Evolutionary conservation across 768 basidiomycete species (phyloP).

Genomic region (Steccherinum ochraceum): DNA sequence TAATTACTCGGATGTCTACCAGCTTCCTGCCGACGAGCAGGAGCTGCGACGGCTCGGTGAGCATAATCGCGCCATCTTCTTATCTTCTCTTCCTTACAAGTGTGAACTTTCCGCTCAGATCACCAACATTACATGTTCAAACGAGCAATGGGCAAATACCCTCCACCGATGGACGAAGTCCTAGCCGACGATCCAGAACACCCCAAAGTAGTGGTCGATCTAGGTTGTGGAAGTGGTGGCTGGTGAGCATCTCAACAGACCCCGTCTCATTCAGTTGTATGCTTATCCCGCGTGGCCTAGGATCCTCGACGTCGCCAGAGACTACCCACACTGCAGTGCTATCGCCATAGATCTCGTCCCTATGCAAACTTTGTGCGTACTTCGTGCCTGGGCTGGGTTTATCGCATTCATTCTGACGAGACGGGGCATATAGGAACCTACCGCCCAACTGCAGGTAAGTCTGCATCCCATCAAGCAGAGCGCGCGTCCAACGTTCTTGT

Average conservation of each 20-base stretch:
- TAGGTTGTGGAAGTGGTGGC: slow-evolving; percentile 75
- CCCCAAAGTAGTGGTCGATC: slow-evolving; percentile 59
- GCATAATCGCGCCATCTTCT: slow-evolving; percentile 16
- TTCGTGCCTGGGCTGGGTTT: slow-evolving; percentile 5
- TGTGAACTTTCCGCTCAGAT: slow-evolving; percentile 33
- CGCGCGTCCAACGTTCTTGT: too few species aligned
- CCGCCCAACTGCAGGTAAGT: slow-evolving; percentile 63
- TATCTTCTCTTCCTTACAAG: background rate
- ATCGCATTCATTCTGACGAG: slow-evolving; percentile 5
- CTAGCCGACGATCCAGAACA: slow-evolving; percentile 51
- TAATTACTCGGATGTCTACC: slow-evolving; percentile 75
- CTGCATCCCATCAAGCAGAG: too few species aligned
- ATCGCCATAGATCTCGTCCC: slow-evolving; percentile 79
- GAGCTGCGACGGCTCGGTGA: slow-evolving; percentile 64
- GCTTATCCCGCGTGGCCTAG: slow-evolving; percentile 29
- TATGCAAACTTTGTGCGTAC: slow-evolving; percentile 57
- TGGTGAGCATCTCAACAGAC: slow-evolving; percentile 53
- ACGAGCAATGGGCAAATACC: slow-evolving; percentile 62
- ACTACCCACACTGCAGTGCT: slow-evolving; percentile 61
- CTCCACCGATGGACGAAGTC: slow-evolving; percentile 47
- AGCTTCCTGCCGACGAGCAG: slow-evolving; percentile 73
- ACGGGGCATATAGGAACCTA: slow-evolving; percentile 41
- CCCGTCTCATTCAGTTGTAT: background rate
- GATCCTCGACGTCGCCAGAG: slow-evolving; percentile 69
- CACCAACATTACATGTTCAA: slow-evolving; percentile 63